phyloP scores from a whole-genome alignment of 1,284 basidiomycete species.

The Apiotrichum siamense region DNA sequence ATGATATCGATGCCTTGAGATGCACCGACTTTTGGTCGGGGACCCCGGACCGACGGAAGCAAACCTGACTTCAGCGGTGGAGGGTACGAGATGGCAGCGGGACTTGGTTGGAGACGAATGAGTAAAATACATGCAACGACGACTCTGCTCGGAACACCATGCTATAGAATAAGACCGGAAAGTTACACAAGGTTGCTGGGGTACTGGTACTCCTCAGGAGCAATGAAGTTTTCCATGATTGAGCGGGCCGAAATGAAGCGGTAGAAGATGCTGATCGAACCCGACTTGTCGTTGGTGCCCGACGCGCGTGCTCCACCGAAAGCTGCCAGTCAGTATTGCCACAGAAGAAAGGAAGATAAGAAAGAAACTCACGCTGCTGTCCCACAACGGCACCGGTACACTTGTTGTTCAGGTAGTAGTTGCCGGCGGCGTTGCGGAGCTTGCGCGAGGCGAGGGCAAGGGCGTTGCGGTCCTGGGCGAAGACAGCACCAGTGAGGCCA shows the following conservation, averaged over 20 bases:
- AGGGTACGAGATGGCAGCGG: no score
- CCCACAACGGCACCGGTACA: constrained; percentile 88
- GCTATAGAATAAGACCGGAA: no score
- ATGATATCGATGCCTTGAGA: no score
- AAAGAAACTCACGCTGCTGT: constrained; percentile 64
- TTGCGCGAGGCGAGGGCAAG: constrained; percentile 68
- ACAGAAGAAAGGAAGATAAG: not conserved
- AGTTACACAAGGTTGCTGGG: constrained; percentile 75
- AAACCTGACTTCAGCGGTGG: no score
- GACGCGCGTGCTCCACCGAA: constrained; percentile 90
- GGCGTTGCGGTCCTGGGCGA: constrained; percentile 69
- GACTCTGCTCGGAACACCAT: not conserved
- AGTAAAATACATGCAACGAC: not conserved
- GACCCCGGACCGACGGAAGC: no score
- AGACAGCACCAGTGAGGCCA: constrained; percentile 87
- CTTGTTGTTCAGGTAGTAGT: constrained; percentile 90
- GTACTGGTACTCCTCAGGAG: constrained; percentile 68
- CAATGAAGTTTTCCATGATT: constrained; percentile 93
- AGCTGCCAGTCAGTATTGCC: not conserved
- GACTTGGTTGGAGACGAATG: no score
- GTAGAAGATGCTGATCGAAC: constrained; percentile 83
- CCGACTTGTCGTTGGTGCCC: constrained; percentile 98
- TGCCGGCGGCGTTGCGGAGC: constrained; percentile 64
- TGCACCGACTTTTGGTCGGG: no score
- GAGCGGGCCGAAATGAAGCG: constrained; percentile 81